These are phyloP conservation scores for Cryptococcus sp. DNA, from an alignment of 1,284 basidiomycete genomes.

Conservation along the genomic window DNA sequence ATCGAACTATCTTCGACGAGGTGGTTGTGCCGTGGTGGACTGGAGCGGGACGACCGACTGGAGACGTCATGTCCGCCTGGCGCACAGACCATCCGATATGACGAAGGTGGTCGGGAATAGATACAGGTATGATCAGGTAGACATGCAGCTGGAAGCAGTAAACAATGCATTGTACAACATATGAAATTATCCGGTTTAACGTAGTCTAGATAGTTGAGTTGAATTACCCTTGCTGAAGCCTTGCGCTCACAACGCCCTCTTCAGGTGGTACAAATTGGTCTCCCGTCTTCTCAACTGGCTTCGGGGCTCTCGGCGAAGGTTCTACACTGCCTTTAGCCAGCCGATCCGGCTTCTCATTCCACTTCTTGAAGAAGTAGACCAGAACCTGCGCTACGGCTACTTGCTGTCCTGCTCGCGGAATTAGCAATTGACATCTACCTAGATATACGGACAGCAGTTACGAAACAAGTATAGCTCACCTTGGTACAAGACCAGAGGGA, in stretches of 20 bases:
- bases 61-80: constrained; percentile 11
- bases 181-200: no score
- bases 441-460: background rate
- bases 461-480: constrained; percentile 19
- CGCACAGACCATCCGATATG: constrained; percentile 7
- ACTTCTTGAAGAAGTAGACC: constrained; percentile 22
- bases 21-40: constrained; percentile 26
- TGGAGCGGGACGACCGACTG: constrained; percentile 9
- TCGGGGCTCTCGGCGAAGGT: no score
- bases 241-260: no score
- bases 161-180: no score
- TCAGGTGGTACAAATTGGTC: background rate
- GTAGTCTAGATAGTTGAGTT: no score
- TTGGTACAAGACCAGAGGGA: constrained; percentile 30
- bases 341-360: constrained; percentile 23
- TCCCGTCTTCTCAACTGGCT: background rate
- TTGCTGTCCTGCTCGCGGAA: constrained; percentile 17
- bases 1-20: constrained; percentile 17
- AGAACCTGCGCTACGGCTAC: constrained; percentile 21
- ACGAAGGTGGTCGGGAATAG: no score
- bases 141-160: no score
- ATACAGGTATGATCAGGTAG: no score
- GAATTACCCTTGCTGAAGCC: no score
- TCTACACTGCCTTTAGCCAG: background rate
- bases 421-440: background rate